Base-by-base conservation (phyloP, 495 filamentous ascomycete genomes). In the Amniculicola lignicola region DNA sequence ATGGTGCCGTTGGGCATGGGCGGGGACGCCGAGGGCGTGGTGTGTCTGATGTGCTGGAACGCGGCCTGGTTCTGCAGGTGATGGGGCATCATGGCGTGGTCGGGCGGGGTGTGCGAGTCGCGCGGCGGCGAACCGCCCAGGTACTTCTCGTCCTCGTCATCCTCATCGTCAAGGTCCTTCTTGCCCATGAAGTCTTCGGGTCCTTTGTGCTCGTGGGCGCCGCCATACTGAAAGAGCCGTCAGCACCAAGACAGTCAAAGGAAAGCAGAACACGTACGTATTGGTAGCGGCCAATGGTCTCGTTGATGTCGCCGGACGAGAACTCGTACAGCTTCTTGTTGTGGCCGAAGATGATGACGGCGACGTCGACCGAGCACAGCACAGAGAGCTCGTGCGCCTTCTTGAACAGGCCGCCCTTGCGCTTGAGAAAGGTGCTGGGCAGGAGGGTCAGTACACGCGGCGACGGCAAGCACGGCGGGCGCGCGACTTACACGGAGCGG, bases 291-390 rank as follows among this genome's bases (percentile, higher is more conserved):
- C 79, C 80, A 40, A 97, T 78, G 28, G 90, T 86, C 45, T 96
- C 90, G 63, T 85, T 85, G 79, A 98, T 95, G 69, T 96, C 89
- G 64, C 81, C 77, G 23, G 93, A 97, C 33, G 90, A 97, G 68
- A 93, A 98, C 72, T 98, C 89, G 74, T 96, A 95, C 25, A 98
- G 79, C 72, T 96, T 96, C 77, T 96, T 97, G 72, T 97, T 97
- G 70, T 86, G 88, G 61, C 91, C 91, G 68, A 96, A 97, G 62
- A 98, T 96, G 63, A 98, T 91, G 54, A 98, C 93, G 22, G 94
- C 93, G 61, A 98, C 92, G 72, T 98, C 94, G 64, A 98, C 93
- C 39, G 89, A 95, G 70, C 93, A 98, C 57, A 98, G 84, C 36
- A 97, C 93, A 55, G 92, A 95, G 21, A 98, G 80, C 78, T 98